These are phyloP conservation scores for Zymoseptoria brevis DNA, from an alignment of 2,329 filamentous ascomycete genomes.

Conservation along the genomic window DNA sequence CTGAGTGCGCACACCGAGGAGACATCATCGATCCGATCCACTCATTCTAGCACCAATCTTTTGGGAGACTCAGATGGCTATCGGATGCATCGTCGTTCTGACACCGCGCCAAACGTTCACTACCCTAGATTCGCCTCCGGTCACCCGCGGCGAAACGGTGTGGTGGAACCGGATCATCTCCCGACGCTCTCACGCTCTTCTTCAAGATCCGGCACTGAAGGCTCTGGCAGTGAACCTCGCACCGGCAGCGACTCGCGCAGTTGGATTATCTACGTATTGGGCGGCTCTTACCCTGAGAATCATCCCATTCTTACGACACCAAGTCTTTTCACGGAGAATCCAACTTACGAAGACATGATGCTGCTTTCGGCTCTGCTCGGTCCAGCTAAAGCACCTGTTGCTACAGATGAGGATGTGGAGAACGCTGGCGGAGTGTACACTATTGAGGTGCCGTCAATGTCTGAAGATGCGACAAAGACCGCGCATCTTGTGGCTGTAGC, in stretches of 20 bases:
- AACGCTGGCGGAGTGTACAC: slow-evolving; percentile 54
- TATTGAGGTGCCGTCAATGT: slow-evolving; percentile 32
- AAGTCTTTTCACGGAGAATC: slow-evolving; percentile 62
- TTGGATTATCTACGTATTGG: slow-evolving; percentile 66
- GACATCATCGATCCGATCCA: slow-evolving; percentile 26
- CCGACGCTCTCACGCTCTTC: slow-evolving; percentile 38
- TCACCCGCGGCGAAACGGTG: slow-evolving; percentile 54
- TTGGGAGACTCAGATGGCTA: slow-evolving; percentile 22
- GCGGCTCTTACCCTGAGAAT: slow-evolving; percentile 61
- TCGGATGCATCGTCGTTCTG: slow-evolving; percentile 26
- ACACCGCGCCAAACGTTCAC: slow-evolving; percentile 31
- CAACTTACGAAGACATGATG: slow-evolving; percentile 66
- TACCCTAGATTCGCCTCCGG: slow-evolving; percentile 53
- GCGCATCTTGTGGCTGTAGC: slow-evolving; percentile 28
- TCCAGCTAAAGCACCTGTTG: slow-evolving; percentile 61
- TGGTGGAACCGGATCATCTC: slow-evolving; percentile 50
- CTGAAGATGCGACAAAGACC: slow-evolving; percentile 20
- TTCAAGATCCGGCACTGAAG: slow-evolving; percentile 26
- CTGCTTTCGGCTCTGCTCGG: slow-evolving; percentile 58
- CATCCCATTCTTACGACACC: slow-evolving; percentile 63
- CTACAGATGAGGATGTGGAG: slow-evolving; percentile 55
- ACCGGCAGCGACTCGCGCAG: slow-evolving; percentile 47
- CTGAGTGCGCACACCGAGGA: slow-evolving; percentile 28
- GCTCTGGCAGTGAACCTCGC: slow-evolving; percentile 15
- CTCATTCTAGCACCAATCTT: slow-evolving; percentile 26